These are phyloP conservation scores for Ustilago lituana DNA, from an alignment of 1,284 basidiomycete genomes.

Conservation along the genomic window DNA sequence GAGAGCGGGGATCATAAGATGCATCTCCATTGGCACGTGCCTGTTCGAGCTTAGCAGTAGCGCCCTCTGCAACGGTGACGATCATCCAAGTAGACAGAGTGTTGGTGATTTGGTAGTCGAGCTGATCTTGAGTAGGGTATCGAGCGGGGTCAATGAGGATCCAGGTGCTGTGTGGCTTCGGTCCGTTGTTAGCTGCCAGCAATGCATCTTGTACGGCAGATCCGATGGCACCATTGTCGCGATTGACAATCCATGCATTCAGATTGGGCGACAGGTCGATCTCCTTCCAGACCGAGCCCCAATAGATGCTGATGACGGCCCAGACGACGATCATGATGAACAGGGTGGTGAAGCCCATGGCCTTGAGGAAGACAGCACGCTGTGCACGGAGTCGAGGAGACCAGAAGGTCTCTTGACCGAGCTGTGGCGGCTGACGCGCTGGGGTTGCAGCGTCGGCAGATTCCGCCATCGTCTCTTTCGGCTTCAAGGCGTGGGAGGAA, in stretches of 20 bases:
- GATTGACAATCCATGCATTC: slow-evolving; percentile 56
- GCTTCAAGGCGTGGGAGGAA: neutral
- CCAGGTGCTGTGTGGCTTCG: slow-evolving; percentile 58
- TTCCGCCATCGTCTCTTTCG: slow-evolving; percentile 10
- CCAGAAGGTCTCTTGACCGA: slow-evolving; percentile 51
- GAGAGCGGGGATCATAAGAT: slow-evolving; percentile 45
- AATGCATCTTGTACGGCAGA: slow-evolving; percentile 36
- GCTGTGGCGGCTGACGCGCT: slow-evolving; percentile 26
- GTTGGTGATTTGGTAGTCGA: slow-evolving; percentile 52
- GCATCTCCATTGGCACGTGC: slow-evolving; percentile 56
- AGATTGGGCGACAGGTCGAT: slow-evolving; percentile 48
- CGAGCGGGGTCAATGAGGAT: slow-evolving; percentile 27
- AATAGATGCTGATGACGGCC: slow-evolving; percentile 55
- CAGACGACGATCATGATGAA: slow-evolving; percentile 51
- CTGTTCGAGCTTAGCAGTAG: slow-evolving; percentile 39
- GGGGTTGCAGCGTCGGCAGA: slow-evolving; percentile 14
- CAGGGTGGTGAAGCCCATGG: slow-evolving; percentile 27
- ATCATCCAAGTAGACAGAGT: slow-evolving; percentile 36
- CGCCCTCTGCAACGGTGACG: slow-evolving; percentile 49
- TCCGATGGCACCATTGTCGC: slow-evolving; percentile 57
- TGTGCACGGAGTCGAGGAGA: slow-evolving; percentile 32
- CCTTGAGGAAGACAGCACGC: slow-evolving; percentile 43
- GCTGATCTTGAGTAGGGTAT: slow-evolving; percentile 33
- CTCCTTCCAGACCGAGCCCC: slow-evolving; percentile 59
- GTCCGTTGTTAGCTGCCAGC: slow-evolving; percentile 41